Base-by-base conservation (phyloP, 2,329 filamentous ascomycete genomes). In the Zymoseptoria ardabiliae region DNA sequence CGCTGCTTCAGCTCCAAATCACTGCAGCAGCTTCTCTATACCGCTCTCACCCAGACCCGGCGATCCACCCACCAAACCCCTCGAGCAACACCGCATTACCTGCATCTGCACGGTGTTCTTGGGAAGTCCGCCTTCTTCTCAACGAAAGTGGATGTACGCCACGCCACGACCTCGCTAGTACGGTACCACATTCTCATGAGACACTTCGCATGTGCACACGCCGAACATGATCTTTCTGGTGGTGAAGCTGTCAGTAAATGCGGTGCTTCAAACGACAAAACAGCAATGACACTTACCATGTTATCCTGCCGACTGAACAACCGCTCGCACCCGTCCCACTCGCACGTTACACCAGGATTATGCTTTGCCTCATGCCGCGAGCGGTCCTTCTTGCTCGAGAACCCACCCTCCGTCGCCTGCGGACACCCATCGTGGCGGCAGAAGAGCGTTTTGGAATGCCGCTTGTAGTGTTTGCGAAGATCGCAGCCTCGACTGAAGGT, bases 281-380 rank as follows among this genome's bases (percentile, higher is more conserved):
- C 7, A 28, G 17, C 11, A 35, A 4, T 20, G 25, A n/a, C 30
- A 58, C 75, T 68, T 71, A 80, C 78, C 83, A 85, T 85, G 63
- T 85, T 85, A 68, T 85, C 83, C 22, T 84, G 79, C 30, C 83
- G 76, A 69, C 81, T 84, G 68, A 86, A 85, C 2, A 85, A 74
- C 53, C 82, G 73, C 57, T 78, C 78, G 69, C 83, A 86, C 6
- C 78, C 81, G 28, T 78, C 76, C 79, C 80, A 84, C 63, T 84
- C 80, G 65, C 83, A 86, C 45, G 77, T 67, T 55, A 86, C 79
- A n/a, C 77, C 79, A 2, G 83, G 64, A 63, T 84, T 84, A 69
- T 86, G 83, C 68, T 84, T 85, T 50, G 83, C 82, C 69, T 85
- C 83, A 63, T 86, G 83, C 48, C 83, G 73, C 23, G 81, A 80